Evolutionary conservation across 108 stramenopile species (phyloP).

Genomic region (Nitzschia putrida): DNA sequence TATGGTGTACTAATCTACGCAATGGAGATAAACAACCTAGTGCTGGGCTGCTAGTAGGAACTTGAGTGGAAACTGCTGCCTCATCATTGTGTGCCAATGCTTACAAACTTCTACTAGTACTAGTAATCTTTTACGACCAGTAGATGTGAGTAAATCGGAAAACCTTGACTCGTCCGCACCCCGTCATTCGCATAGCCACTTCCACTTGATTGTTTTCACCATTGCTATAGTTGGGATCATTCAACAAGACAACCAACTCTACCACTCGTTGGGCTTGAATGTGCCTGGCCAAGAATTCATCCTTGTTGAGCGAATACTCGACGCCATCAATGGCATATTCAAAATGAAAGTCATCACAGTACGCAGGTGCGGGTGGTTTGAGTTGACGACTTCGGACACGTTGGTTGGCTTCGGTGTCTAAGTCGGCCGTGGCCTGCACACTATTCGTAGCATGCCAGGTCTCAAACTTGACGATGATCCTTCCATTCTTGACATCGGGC

Average conservation of each 20-base stretch:
- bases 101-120: too few species aligned
- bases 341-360: constrained; percentile 54
- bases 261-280: constrained; percentile 37
- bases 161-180: constrained; percentile 38
- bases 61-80: too few species aligned
- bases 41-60: too few species aligned
- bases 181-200: constrained; percentile 57
- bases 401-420: constrained; percentile 23
- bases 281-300: constrained; percentile 23
- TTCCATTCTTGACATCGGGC: constrained; percentile 53
- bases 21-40: too few species aligned
- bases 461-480: constrained; percentile 56
- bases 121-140: constrained; percentile 53
- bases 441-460: constrained; percentile 25
- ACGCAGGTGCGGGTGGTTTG: neutral
- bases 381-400: constrained; percentile 2
- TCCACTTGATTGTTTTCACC: constrained; percentile 41
- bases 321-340: constrained; percentile 65
- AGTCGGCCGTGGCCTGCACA: neutral
- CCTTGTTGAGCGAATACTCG: constrained; percentile 38
- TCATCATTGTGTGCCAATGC: too few species aligned
- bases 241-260: constrained; percentile 41
- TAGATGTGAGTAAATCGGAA: constrained; percentile 60
- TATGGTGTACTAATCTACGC: too few species aligned
- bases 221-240: constrained; percentile 46